Evolutionary conservation across 257 asterid genomes (phyloP).

Genomic region (Plectranthus barbatus): DNA sequence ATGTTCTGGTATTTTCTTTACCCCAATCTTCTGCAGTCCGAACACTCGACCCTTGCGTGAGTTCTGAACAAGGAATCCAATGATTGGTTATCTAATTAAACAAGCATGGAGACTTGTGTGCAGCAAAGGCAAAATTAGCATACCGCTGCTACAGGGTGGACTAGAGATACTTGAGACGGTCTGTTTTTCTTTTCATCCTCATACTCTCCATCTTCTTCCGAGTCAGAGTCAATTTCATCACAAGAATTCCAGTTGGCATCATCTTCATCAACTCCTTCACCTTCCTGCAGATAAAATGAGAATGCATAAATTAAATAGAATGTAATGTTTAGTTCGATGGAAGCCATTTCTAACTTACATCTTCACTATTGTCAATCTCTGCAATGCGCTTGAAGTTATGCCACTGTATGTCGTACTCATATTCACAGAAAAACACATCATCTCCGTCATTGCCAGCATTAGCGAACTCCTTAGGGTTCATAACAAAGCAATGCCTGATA

Average conservation of each 20-base stretch:
- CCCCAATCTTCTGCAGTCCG: constrained; percentile 88
- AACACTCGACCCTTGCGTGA: constrained; percentile 61
- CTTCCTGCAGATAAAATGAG: constrained; percentile 40
- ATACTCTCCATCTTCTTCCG: constrained; percentile 48
- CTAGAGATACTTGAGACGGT: constrained; percentile 26
- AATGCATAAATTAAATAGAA: constrained; percentile 15
- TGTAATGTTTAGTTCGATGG: background rate
- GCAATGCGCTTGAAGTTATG: constrained; percentile 83
- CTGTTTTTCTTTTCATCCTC: constrained; percentile 39
- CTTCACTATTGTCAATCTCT: constrained; percentile 43
- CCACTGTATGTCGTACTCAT: constrained; percentile 75
- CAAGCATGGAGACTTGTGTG: background rate
- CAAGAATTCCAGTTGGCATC: constrained; percentile 63
- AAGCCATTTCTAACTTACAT: constrained; percentile 31
- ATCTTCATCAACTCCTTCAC: constrained; percentile 38
- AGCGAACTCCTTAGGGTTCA: constrained; percentile 63
- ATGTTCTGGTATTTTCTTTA: constrained; percentile 81
- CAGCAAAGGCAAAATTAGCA: constrained; percentile 16
- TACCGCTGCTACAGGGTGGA: constrained; percentile 82
- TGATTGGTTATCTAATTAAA: constrained; percentile 22
- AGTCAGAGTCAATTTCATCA: constrained; percentile 38
- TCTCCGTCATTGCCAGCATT: constrained; percentile 73
- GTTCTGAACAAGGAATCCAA: constrained; percentile 39
- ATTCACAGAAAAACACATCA: constrained; percentile 89
- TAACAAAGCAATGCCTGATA: constrained; percentile 70